These are phyloP conservation scores for Fusarium virguliforme DNA, from an alignment of 2,329 filamentous ascomycete species.

Conservation along the genomic window DNA sequence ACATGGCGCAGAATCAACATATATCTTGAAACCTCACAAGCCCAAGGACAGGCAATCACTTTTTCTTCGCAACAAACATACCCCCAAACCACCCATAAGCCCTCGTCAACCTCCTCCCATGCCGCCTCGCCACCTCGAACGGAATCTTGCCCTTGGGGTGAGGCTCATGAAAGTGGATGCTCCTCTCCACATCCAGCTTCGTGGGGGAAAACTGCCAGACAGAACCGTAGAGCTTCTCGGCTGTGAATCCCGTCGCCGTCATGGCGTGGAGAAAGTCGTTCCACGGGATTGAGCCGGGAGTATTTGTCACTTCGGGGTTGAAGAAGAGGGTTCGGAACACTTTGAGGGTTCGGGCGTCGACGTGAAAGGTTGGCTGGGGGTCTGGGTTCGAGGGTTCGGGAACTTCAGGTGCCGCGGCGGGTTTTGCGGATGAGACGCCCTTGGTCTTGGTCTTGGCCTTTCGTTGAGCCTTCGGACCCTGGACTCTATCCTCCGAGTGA, in stretches of 20 bases:
- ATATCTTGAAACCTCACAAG: not conserved
- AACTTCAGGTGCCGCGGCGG: not conserved
- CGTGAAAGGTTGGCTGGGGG: constrained; percentile 35
- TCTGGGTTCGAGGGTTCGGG: not conserved
- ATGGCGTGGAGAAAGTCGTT: constrained; percentile 70
- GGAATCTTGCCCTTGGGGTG: constrained; percentile 70
- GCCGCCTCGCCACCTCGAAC: constrained; percentile 61
- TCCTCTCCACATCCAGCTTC: constrained; percentile 59
- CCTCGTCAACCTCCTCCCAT: constrained; percentile 65
- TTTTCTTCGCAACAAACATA: constrained; percentile 59
- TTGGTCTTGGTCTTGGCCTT: constrained; percentile 46
- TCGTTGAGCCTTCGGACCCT: not conserved
- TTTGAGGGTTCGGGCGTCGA: constrained; percentile 55
- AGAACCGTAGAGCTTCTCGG: constrained; percentile 73
- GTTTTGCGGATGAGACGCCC: not conserved
- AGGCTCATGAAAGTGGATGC: constrained; percentile 75
- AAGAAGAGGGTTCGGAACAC: constrained; percentile 62
- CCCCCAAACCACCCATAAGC: constrained; percentile 66
- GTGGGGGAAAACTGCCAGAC: constrained; percentile 72
- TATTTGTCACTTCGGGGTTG: constrained; percentile 54
- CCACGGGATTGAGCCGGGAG: constrained; percentile 68
- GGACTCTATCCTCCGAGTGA: not conserved
- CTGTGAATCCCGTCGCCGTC: constrained; percentile 64
- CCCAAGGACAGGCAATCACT: not conserved
- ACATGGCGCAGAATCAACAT: not conserved